Evolutionary conservation across 805 yeast genomes (phyloP).

Genomic region (Teunomyces panamensis): DNA sequence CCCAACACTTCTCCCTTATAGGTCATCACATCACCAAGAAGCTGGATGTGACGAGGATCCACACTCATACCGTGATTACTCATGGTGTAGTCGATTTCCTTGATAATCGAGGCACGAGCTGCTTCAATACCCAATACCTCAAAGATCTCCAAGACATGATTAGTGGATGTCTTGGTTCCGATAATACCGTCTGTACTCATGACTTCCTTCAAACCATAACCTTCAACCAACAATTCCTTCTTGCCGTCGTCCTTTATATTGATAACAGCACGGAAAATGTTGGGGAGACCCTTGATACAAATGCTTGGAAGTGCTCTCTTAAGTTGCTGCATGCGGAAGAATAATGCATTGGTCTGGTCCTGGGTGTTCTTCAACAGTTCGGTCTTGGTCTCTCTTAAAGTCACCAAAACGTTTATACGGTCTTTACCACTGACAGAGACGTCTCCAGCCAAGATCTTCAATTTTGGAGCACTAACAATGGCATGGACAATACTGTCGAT

Average conservation of each 20-base stretch:
- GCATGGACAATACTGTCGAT: slow-evolving; percentile 86
- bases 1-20: slow-evolving; percentile 98
- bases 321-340: slow-evolving; percentile 85
- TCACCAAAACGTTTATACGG: slow-evolving; percentile 63
- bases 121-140: slow-evolving; percentile 96
- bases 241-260: slow-evolving; percentile 83
- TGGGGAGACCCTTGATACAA: slow-evolving; percentile 90
- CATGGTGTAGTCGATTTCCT: slow-evolving; percentile 97
- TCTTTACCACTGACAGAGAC: slow-evolving; percentile 65
- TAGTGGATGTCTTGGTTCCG: slow-evolving; percentile 82
- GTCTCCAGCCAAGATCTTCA: slow-evolving; percentile 75
- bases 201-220: slow-evolving; percentile 92
- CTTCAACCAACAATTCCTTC: slow-evolving; percentile 93
- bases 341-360: slow-evolving; percentile 50
- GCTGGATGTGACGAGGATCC: slow-evolving; percentile 98
- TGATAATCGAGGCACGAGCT: slow-evolving; percentile 87
- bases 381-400: slow-evolving; percentile 33
- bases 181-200: slow-evolving; percentile 97
- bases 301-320: slow-evolving; percentile 82
- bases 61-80: slow-evolving; percentile 99
- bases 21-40: slow-evolving; percentile 97
- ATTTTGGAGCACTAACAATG: slow-evolving; percentile 77
- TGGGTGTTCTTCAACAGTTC: slow-evolving; percentile 31
- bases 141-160: slow-evolving; percentile 87
- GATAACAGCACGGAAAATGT: slow-evolving; percentile 93